Conservation (phyloP, 73 alveolate species). For the Paramecium primaurelia region DNA sequence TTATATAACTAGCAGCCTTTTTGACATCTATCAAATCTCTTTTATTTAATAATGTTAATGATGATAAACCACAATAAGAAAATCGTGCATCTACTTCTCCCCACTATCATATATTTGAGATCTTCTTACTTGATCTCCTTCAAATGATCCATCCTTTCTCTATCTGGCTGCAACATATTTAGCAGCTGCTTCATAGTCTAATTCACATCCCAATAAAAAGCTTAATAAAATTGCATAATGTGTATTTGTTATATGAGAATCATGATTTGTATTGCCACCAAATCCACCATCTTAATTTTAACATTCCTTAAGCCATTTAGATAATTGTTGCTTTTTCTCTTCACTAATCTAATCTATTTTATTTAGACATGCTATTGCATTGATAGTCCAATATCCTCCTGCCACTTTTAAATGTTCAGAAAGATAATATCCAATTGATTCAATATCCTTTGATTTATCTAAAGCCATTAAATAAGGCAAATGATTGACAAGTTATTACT, state of each 20-base stretch:
- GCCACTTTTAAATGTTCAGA: conserved; percentile 87
- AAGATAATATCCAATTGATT: conserved; percentile 82
- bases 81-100: conserved; percentile 90
- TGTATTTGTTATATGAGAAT: conserved; percentile 87
- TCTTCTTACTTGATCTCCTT: conserved; percentile 71
- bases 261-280: conserved; percentile 91
- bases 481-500: conserved; percentile 64
- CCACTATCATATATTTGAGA: conserved; percentile 11
- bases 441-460: conserved; percentile 77
- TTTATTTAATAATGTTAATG: conserved; percentile 72
- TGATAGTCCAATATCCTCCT: conserved; percentile 79
- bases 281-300: conserved; percentile 87
- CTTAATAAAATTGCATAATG: conserved; percentile 84
- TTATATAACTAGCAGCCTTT: conserved; percentile 82
- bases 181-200: conserved; percentile 74
- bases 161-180: conserved; percentile 77
- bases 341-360: conserved; percentile 63
- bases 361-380: conserved; percentile 73
- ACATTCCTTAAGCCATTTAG: conserved; percentile 72
- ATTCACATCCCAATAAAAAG: conserved; percentile 71
- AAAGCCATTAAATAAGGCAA: conserved; percentile 65
- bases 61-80: conserved; percentile 86
- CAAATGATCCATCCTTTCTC: conserved; percentile 91
- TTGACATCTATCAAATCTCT: conserved; percentile 74
- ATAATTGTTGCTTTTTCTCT: conserved; percentile 68